These are phyloP conservation scores for Populus hybrid DNA, from an alignment of 441 rosid genomes.

Conservation along the genomic window DNA sequence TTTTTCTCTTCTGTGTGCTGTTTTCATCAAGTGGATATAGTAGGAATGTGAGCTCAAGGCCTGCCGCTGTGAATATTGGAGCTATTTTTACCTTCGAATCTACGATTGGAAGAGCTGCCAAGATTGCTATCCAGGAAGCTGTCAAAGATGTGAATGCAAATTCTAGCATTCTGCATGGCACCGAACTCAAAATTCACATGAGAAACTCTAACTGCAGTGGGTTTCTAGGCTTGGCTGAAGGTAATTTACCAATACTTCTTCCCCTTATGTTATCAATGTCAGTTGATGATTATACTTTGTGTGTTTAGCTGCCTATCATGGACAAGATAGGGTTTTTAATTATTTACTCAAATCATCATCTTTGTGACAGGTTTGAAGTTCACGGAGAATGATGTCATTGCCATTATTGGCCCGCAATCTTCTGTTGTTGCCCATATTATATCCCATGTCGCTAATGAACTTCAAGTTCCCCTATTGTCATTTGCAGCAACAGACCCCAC, in stretches of 20 bases:
- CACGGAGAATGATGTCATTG: constrained; percentile 75
- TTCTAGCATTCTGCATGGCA: constrained; percentile 55
- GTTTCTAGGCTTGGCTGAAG: constrained; percentile 80
- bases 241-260: constrained; percentile 28
- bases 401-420: constrained; percentile 82
- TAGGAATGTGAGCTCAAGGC: constrained; percentile 47
- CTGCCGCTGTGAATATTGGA: constrained; percentile 66
- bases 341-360: constrained; percentile 11
- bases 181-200: constrained; percentile 43
- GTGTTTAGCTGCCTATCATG: neutral
- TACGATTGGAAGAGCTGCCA: constrained; percentile 74
- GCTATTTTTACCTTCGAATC: constrained; percentile 62
- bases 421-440: constrained; percentile 68
- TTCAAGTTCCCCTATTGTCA: constrained; percentile 72
- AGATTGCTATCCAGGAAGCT: constrained; percentile 87
- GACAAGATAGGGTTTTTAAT: constrained; percentile 4
- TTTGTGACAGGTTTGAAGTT: constrained; percentile 58
- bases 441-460: constrained; percentile 69
- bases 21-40: constrained; percentile 34
- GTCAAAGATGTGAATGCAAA: constrained; percentile 76
- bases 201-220: constrained; percentile 74
- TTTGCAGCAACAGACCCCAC: constrained; percentile 84
- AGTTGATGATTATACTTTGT: constrained; percentile 2
- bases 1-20: constrained; percentile 31
- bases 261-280: neutral